Evolutionary conservation across 345 rosid genomes (phyloP), one percentile per base, ranked within the genome.

Genomic region (Atalantia buxifolia): DNA sequence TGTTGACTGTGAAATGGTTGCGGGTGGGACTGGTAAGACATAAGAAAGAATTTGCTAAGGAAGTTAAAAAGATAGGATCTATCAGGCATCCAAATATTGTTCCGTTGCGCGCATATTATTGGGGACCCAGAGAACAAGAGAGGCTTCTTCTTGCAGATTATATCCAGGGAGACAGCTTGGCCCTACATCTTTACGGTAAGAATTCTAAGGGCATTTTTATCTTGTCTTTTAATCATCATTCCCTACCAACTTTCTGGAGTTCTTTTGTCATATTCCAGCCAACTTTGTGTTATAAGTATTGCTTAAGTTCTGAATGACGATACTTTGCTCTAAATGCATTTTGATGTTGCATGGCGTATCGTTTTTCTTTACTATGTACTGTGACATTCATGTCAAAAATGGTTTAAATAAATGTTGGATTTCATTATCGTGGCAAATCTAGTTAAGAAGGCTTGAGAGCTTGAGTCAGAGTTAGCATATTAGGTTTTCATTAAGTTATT

Each of bases 121-220:
- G 98, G 98, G 98, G 99, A 9, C 97, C 96, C 14, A 89, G 96
- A 80, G 98, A 95, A 83, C 98, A 93, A 74, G 99, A 95, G 77
- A 86, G 99, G 74, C 99, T 93, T 81, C 94, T 95, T 70, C 86
- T 93, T 9, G 90, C 98, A 27, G 96, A 92, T 81, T 95, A 89
- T 85, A 81, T 88, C 66, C 88, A 81, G n/a, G 97, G 98, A 61
- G 99, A 93, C 88, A 92, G 98, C 89, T 88, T 95, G 88, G 94
- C 93, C 38, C 81, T 90, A 79, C 99, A 93, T 90, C 91, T 93
- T 50, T 93, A 95, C 55, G 99, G 99, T 95, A 67, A 90, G 91
- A 81, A 66, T 78, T 76, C 73, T 77, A 70, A 13, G 40, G 61
- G 14, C 31, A 21, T 64, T 10, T 67, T 35, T 63, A 6, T 7